Conservation (phyloP, 768 basidiomycete species). For the Boletus rex-veris region DNA sequence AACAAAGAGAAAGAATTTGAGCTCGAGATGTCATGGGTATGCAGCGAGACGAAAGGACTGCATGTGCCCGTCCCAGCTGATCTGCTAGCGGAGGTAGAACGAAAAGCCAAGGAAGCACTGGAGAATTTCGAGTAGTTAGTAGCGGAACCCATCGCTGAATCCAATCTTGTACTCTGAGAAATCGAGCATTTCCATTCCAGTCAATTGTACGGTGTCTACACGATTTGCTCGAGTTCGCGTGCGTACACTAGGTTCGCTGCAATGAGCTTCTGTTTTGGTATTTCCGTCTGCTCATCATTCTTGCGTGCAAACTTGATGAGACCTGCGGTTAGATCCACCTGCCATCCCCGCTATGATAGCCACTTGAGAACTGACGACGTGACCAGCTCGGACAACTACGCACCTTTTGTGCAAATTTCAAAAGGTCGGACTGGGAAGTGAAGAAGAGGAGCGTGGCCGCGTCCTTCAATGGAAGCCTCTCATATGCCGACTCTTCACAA, state of each 20-base stretch:
- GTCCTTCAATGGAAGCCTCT: slow-evolving; percentile 85
- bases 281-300: slow-evolving; percentile 77
- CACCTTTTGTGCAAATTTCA: slow-evolving; percentile 80
- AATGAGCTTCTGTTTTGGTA: slow-evolving; percentile 83
- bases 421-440: slow-evolving; percentile 71
- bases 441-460: slow-evolving; percentile 93
- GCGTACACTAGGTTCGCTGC: slow-evolving; percentile 75
- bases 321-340: slow-evolving; percentile 66
- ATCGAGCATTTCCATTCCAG: neutral
- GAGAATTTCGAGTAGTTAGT: slow-evolving; percentile 55
- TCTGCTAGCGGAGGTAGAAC: slow-evolving; percentile 79
- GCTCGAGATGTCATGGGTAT: slow-evolving; percentile 96
- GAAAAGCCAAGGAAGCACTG: slow-evolving; percentile 81
- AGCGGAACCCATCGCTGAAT: slow-evolving; percentile 16
- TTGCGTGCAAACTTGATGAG: slow-evolving; percentile 79
- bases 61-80: slow-evolving; percentile 86
- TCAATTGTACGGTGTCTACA: slow-evolving; percentile 41
- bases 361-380: neutral
- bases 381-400: slow-evolving; percentile 13
- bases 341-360: slow-evolving; percentile 69
- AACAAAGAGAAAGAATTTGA: slow-evolving; percentile 98
- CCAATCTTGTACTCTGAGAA: slow-evolving; percentile 5
- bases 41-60: slow-evolving; percentile 73
- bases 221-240: slow-evolving; percentile 87
- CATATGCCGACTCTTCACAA: slow-evolving; percentile 93